Evolutionary conservation across 345 rosid genomes (phyloP).

Genomic region (Firmiana major): DNA sequence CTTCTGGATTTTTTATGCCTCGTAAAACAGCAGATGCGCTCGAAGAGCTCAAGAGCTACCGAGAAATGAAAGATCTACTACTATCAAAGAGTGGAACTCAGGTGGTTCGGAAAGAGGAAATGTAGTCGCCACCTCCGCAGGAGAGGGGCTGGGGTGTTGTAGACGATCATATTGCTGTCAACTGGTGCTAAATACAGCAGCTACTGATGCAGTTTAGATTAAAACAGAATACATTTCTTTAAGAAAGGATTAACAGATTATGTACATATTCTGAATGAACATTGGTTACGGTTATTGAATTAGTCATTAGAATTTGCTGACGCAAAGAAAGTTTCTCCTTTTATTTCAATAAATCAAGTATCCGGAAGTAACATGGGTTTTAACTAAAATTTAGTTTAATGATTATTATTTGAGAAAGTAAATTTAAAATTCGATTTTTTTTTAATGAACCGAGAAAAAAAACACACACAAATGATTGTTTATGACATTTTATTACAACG

Average conservation of each 20-base stretch:
- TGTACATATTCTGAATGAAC: neutral
- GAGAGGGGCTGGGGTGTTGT: neutral
- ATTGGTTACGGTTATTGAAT: neutral
- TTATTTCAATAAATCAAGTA: neutral
- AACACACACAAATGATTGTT: neutral
- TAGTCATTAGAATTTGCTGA: neutral
- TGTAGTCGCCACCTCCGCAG: neutral
- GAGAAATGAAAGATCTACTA: slow-evolving; percentile 75
- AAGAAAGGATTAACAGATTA: neutral
- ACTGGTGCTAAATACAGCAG: neutral
- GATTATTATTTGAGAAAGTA: no score
- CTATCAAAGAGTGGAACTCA: slow-evolving; percentile 68
- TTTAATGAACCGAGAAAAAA: no score
- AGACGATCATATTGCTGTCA: neutral
- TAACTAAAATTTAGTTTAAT: no score
- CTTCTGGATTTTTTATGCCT: slow-evolving; percentile 67
- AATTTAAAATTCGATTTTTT: no score
- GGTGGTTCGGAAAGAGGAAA: slow-evolving; percentile 33
- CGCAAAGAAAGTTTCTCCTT: neutral
- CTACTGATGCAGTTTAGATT: neutral
- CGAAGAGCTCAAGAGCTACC: slow-evolving; percentile 77
- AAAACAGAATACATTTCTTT: neutral
- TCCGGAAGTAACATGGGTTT: neutral
- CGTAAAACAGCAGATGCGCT: slow-evolving; percentile 72
- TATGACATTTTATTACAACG: neutral